A percentile compares a stretch with the other conserved stretches of the same genome.
Evolutionary conservation across 768 basidiomycete species (phyloP).

Genomic region (Leucogyrophana mollusca): DNA sequence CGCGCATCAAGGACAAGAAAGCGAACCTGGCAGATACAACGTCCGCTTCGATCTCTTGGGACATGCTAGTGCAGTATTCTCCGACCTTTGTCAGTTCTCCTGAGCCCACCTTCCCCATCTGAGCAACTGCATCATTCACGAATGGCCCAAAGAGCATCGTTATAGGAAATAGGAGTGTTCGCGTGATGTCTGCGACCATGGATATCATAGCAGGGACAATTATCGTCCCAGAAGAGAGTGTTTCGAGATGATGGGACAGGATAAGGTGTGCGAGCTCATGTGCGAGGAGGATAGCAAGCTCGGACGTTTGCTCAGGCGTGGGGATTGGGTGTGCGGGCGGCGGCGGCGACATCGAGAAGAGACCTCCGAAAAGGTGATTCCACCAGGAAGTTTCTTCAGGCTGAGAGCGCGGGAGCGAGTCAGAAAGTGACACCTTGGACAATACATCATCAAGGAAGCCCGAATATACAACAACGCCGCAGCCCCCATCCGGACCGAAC

Average conservation of each 20-base stretch:
- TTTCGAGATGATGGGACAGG: constrained; percentile 88
- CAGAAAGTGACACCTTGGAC: constrained; percentile 37
- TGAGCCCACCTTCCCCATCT: constrained; percentile 73
- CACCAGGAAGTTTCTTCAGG: constrained; percentile 40
- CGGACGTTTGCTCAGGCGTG: constrained; percentile 79
- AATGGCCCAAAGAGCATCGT: constrained; percentile 95
- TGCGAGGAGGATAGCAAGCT: constrained; percentile 86
- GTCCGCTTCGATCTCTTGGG: constrained; percentile 92
- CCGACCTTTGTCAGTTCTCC: constrained; percentile 71
- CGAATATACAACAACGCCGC: constrained; percentile 92
- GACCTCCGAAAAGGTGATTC: constrained; percentile 45
- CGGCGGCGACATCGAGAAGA: constrained; percentile 33
- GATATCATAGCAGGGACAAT: constrained; percentile 80
- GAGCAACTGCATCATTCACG: constrained; percentile 89
- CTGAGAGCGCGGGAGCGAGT: constrained; percentile 11
- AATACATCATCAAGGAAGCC: constrained; percentile 91
- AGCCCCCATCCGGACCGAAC: constrained; percentile 87
- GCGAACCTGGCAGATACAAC: constrained; percentile 77
- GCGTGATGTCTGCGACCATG: constrained; percentile 70
- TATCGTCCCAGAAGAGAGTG: constrained; percentile 81
- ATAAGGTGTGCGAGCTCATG: constrained; percentile 94
- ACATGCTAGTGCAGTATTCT: constrained; percentile 74
- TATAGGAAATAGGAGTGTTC: constrained; percentile 81
- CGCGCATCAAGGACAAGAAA: constrained; percentile 1
- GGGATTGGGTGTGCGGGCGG: constrained; percentile 49